These are phyloP conservation scores for Novymonas esmeraldas DNA, from an alignment of 208 protist genomes.

Conservation along the genomic window DNA sequence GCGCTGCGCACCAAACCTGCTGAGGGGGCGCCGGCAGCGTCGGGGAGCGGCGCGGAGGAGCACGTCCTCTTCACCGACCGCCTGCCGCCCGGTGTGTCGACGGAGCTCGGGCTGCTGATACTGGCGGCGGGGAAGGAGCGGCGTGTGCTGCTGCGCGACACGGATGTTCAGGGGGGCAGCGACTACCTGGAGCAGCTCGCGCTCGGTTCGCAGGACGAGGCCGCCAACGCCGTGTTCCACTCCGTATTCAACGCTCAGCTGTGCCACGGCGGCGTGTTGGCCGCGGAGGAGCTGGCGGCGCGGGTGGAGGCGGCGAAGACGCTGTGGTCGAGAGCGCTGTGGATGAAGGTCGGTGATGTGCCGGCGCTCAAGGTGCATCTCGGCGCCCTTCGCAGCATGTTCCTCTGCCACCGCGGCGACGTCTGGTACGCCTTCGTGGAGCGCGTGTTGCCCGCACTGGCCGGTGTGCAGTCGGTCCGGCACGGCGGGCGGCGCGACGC, in stretches of 20 bases:
- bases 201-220: conserved; percentile 75
- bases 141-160: conserved; percentile 55
- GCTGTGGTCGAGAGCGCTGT: conserved; percentile 82
- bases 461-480: neutral
- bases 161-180: conserved; percentile 31
- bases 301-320: conserved; percentile 66
- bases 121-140: conserved; percentile 74
- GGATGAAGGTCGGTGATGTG: conserved; percentile 56
- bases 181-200: conserved; percentile 80
- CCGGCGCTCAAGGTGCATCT: conserved; percentile 45
- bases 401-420: conserved; percentile 85
- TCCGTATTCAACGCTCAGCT: conserved; percentile 75
- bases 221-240: conserved; percentile 73
- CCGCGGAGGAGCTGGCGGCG: conserved; percentile 64
- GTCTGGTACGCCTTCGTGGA: conserved; percentile 85
- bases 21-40: neutral
- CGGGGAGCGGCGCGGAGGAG: conserved; percentile 27
- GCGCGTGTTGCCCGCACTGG: conserved; percentile 33
- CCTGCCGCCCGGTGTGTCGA: conserved; percentile 60
- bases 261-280: conserved; percentile 56
- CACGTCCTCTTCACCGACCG: conserved; percentile 66
- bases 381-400: conserved; percentile 59
- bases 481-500: neutral
- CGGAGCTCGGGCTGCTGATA: conserved; percentile 68
- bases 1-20: conserved; percentile 26